phyloP scores from a whole-genome alignment of 148 eudicot genomes.

The Chenopodium quinoa region DNA sequence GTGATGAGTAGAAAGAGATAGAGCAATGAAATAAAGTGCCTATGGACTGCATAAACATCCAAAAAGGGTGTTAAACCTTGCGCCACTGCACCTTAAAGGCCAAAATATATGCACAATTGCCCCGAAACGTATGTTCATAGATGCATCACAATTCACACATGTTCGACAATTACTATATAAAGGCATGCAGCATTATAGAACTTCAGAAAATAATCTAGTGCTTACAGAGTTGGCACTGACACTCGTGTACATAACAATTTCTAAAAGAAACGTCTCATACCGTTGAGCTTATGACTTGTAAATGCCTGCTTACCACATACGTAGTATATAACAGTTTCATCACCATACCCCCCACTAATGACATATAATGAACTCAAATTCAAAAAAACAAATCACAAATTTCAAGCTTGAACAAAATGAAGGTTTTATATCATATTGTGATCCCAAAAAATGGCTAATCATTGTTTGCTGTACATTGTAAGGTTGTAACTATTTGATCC shows the following conservation, averaged over 20 bases:
- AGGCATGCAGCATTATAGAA: neutral
- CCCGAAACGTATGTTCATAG: neutral
- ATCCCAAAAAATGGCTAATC: constrained; percentile 7
- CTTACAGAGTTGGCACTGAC: neutral
- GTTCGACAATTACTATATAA: neutral
- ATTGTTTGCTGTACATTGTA: constrained; percentile 21
- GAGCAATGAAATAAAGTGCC: no score
- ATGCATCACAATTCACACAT: neutral
- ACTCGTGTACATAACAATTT: neutral
- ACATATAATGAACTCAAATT: neutral
- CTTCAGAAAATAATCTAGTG: neutral
- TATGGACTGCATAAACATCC: no score
- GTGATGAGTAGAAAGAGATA: no score
- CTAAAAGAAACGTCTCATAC: neutral
- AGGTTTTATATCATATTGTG: neutral
- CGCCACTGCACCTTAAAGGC: neutral
- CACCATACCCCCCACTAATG: neutral
- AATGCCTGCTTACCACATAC: no score
- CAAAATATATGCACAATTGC: neutral
- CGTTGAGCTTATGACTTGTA: no score
- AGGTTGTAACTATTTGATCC: neutral
- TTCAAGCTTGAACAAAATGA: neutral
- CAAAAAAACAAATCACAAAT: neutral
- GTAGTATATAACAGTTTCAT: no score
- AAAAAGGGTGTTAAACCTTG: neutral